A percentile compares a stretch with the other conserved stretches of the same genome.
Conservation (phyloP, 2,329 filamentous ascomycete species). For the Diplocarpon mali region DNA sequence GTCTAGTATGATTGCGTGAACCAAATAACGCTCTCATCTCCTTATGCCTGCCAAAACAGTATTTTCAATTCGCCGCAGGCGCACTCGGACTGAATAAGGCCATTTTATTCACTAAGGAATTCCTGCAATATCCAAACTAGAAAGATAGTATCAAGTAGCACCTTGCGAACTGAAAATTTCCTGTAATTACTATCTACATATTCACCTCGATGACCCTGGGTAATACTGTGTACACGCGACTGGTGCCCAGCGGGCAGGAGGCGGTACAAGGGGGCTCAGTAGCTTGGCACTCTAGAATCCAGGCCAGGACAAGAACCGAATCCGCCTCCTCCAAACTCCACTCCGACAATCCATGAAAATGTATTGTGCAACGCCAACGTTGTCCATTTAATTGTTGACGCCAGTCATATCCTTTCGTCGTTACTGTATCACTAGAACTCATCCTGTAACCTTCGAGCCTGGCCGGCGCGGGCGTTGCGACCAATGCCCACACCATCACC, state of each 20-base stretch:
- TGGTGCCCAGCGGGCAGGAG: constrained; percentile 3
- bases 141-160: too few relatives aligned
- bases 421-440: constrained; percentile 24
- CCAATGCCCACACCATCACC: constrained; percentile 29
- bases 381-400: constrained; percentile 20
- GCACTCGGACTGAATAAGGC: too few relatives aligned
- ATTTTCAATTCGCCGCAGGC: too few relatives aligned
- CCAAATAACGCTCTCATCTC: too few relatives aligned
- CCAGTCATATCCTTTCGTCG: constrained; percentile 15
- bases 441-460: constrained; percentile 16
- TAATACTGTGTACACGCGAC: neutral
- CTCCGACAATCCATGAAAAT: constrained; percentile 12
- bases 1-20: too few relatives aligned
- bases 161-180: too few relatives aligned
- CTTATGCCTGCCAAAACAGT: too few relatives aligned
- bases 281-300: constrained; percentile 4
- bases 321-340: constrained; percentile 9
- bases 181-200: too few relatives aligned
- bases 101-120: too few relatives aligned
- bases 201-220: too few relatives aligned
- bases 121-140: too few relatives aligned
- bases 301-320: constrained; percentile 4
- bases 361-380: constrained; percentile 13
- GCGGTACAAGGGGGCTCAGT: neutral
- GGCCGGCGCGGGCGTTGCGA: constrained; percentile 24